Conservation (phyloP, 768 basidiomycete genomes). For the Dioszegia hungarica region DNA sequence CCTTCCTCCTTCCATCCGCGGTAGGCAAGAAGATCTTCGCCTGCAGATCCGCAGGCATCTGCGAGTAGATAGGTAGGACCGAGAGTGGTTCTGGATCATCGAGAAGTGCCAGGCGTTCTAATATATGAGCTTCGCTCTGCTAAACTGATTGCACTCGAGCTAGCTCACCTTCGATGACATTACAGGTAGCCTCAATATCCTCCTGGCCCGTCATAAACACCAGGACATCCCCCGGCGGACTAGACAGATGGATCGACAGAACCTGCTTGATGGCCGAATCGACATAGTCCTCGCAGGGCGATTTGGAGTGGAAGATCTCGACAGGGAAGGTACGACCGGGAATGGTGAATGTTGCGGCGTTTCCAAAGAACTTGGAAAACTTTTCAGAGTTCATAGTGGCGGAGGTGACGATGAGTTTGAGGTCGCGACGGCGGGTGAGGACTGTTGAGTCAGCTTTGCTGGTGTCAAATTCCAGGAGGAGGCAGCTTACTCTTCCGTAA, state of each 20-base stretch:
- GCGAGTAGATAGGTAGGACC: conserved; percentile 96
- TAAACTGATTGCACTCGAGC: background rate
- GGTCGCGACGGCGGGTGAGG: conserved; percentile 79
- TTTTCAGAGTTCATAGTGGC: conserved; percentile 80
- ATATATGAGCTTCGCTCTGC: background rate
- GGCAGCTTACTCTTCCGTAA: conserved; percentile 72
- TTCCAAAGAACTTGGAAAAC: conserved; percentile 95
- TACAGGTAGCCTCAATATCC: conserved; percentile 95
- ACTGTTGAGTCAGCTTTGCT: conserved; percentile 51
- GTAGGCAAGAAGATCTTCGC: conserved; percentile 97
- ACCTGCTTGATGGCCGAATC: conserved; percentile 98
- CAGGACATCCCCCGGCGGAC: conserved; percentile 87
- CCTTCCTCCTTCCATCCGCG: conserved; percentile 86
- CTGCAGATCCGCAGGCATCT: conserved; percentile 98
- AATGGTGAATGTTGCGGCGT: conserved; percentile 91
- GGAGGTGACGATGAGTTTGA: conserved; percentile 95
- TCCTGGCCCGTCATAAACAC: conserved; percentile 95
- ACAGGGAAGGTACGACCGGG: conserved; percentile 94
- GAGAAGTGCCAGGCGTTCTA: conserved; percentile 87
- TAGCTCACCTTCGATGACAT: conserved; percentile 74
- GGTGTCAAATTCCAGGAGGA: background rate
- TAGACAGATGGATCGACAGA: conserved; percentile 88
- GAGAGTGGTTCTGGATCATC: conserved; percentile 82
- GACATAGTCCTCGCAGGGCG: conserved; percentile 98
- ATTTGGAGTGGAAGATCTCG: conserved; percentile 91